Conservation (phyloP, 1,284 basidiomycete species). For the Sporisorium iseilematis-ciliati region DNA sequence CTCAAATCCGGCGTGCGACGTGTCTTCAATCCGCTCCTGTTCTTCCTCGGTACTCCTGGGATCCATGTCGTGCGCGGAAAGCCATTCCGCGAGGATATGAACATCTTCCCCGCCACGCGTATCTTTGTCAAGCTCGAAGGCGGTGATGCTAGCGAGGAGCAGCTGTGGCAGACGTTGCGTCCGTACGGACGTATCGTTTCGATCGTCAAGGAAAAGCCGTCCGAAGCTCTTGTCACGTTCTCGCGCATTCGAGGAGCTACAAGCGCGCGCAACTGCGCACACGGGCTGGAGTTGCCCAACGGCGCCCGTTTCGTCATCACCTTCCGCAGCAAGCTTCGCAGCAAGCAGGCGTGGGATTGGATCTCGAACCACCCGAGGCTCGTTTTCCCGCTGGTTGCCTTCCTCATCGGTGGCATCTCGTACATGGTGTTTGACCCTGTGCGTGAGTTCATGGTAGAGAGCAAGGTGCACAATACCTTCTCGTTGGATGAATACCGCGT, state of each 20-base stretch:
- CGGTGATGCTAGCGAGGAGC: constrained; percentile 54
- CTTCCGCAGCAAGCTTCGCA: constrained; percentile 82
- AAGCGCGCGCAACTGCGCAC: constrained; percentile 85
- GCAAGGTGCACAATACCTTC: constrained; percentile 85
- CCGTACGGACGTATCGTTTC: constrained; percentile 85
- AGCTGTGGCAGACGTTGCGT: constrained; percentile 72
- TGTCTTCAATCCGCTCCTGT: constrained; percentile 45
- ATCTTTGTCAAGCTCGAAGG: constrained; percentile 59
- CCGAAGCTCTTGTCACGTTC: constrained; percentile 55
- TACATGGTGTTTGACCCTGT: constrained; percentile 93
- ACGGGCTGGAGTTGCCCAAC: constrained; percentile 76
- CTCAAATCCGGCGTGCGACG: constrained; percentile 49
- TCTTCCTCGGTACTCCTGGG: constrained; percentile 54
- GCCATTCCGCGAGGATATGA: constrained; percentile 65
- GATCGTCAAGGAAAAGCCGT: constrained; percentile 71
- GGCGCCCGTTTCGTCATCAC: constrained; percentile 77
- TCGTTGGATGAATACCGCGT: constrained; percentile 45
- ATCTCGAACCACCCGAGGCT: constrained; percentile 86
- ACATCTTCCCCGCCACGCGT: constrained; percentile 55
- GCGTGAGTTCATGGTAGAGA: constrained; percentile 84
- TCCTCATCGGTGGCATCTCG: constrained; percentile 86
- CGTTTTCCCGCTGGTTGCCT: constrained; percentile 84
- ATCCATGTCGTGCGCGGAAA: constrained; percentile 62
- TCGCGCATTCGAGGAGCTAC: constrained; percentile 77
- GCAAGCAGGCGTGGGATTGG: constrained; percentile 85